Base-by-base conservation (phyloP, 2,329 filamentous ascomycete genomes). In the Lomentospora prolificans region DNA sequence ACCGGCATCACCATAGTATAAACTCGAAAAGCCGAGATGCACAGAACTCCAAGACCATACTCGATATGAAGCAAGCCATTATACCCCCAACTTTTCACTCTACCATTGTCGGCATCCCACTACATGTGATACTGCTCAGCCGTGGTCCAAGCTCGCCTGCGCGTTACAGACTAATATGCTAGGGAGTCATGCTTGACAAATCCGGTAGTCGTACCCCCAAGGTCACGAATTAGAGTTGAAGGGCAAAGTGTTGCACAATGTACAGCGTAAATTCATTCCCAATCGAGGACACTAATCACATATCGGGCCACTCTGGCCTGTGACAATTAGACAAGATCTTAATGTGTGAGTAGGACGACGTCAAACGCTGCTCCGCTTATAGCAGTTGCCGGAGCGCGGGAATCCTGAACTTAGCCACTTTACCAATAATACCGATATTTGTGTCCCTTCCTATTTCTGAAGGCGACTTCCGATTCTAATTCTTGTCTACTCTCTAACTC, bases 1-100 rank as follows among this genome's bases (percentile, higher is more conserved):
- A 58, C 62, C 6, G 65, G 65, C 9, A 63, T 66, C 50, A 55
- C 61, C 10, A 33, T 59, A 27, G 39, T 52, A 2, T 56, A 57
- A 41, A n/a, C n/a, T n/a, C n/a, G n/a, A n/a, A n/a, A n/a, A n/a
- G n/a, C n/a, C n/a, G 36, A 19, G 3, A n/a, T 12, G 36, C 36
- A 19, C 19, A 41, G 7, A 41, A 12, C n/a, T 17, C n/a, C 19
- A 41, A n/a, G n/a, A n/a, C n/a, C n/a, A n/a, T n/a, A n/a, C n/a
- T n/a, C n/a, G n/a, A n/a, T n/a, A n/a, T n/a, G n/a, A n/a, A n/a
- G n/a, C n/a, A n/a, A n/a, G n/a, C n/a, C n/a, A n/a, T n/a, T n/a
- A n/a, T n/a, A n/a, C n/a, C n/a, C n/a, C n/a, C n/a, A n/a, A n/a
- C n/a, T n/a, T n/a, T n/a, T n/a, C n/a, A n/a, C n/a, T n/a, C n/a